Percentiles rank a stretch among this genome's conserved stretches.
Conservation (phyloP, 164 flowering plant species). For the Nymphaea thermarum region DNA sequence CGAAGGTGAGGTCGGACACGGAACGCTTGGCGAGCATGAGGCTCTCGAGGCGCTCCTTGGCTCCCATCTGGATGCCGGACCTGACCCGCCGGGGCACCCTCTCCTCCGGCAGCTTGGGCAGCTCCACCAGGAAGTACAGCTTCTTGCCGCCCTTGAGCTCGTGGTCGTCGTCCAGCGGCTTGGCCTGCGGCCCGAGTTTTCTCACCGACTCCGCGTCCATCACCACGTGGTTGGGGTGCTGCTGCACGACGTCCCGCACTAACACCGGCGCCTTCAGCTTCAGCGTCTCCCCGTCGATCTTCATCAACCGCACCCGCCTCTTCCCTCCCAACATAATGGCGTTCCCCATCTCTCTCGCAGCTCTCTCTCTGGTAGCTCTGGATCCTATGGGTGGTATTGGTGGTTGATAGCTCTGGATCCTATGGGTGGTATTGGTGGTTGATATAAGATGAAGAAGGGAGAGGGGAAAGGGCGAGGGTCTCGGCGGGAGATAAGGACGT, state of each 20-base stretch:
- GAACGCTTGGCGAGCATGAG: conserved; percentile 32
- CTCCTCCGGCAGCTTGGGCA: conserved; percentile 25
- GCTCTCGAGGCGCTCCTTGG: conserved; percentile 48
- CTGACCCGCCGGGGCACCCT: conserved; percentile 20
- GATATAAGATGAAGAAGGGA: background rate
- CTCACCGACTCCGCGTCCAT: conserved; percentile 40
- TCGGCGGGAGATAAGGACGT: background rate
- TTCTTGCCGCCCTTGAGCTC: conserved; percentile 20
- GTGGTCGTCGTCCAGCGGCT: conserved; percentile 34
- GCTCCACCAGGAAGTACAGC: conserved; percentile 37
- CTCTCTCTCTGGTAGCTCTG: background rate
- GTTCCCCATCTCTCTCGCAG: conserved; percentile 30
- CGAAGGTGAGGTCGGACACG: conserved; percentile 24
- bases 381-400: background rate
- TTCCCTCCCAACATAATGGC: conserved; percentile 29
- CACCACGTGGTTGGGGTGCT: conserved; percentile 35
- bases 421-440: background rate
- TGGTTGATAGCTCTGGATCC: background rate
- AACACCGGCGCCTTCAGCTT: conserved; percentile 33
- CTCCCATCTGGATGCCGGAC: conserved; percentile 42
- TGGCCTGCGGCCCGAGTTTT: conserved; percentile 34
- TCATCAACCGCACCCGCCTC: conserved; percentile 40
- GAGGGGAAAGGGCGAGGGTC: background rate
- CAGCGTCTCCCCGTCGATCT: conserved; percentile 32
- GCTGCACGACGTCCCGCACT: conserved; percentile 23